phyloP scores from a whole-genome alignment of 2,329 filamentous ascomycete genomes.

The Colletotrichum sp. region DNA sequence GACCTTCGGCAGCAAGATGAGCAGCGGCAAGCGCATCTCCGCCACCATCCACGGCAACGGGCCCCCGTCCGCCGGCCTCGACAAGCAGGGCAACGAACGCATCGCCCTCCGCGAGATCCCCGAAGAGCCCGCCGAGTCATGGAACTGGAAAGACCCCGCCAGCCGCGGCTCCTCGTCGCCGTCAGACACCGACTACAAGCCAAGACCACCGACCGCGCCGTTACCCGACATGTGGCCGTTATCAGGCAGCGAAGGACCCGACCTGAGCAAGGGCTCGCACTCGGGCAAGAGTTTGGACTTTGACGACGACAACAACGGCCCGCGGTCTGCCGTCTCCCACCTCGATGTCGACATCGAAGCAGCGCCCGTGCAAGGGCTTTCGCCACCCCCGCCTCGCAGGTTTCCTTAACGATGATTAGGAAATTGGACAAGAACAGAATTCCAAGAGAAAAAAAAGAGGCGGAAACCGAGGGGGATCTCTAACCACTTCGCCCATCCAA shows the following conservation, averaged over 20 bases:
- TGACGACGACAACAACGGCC: not conserved
- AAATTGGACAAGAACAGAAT: not conserved
- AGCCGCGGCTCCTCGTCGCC: not conserved
- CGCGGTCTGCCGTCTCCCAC: not conserved
- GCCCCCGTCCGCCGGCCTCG: not conserved
- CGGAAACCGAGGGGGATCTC: not conserved
- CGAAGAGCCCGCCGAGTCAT: conserved; percentile 6
- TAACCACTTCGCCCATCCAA: not conserved
- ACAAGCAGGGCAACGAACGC: conserved; percentile 13
- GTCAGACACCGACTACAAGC: conserved; percentile 1
- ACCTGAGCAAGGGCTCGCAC: not conserved
- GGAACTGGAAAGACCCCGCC: not conserved
- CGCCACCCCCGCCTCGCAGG: conserved; percentile 16
- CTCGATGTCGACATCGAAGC: not conserved
- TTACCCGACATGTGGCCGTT: conserved; percentile 12
- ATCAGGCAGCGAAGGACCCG: not conserved
- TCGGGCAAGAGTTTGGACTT: conserved; percentile 1
- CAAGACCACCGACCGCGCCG: conserved; percentile 13
- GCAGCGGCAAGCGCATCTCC: conserved; percentile 13
- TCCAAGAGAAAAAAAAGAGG: not conserved
- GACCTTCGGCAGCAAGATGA: conserved; percentile 15
- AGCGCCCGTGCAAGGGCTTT: not conserved
- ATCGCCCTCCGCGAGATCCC: conserved; percentile 22
- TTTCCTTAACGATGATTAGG: not conserved
- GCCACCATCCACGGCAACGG: not conserved